Evolutionary conservation across 2,329 filamentous ascomycete species (phyloP).

Genomic region (Xylariaceae sp.): DNA sequence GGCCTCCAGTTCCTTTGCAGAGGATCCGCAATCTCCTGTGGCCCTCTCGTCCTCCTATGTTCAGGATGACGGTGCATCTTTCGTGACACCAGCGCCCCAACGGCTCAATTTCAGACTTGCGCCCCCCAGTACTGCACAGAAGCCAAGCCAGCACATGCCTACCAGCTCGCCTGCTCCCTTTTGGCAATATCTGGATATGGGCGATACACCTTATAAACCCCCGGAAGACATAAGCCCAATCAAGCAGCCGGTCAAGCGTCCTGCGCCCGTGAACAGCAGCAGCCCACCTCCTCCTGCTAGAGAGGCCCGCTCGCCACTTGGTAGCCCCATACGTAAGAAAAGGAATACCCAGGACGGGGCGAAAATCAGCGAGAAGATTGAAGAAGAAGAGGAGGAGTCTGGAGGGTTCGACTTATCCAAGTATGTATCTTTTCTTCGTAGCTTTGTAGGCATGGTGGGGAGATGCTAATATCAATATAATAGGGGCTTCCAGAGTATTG

Average conservation of each 20-base stretch:
- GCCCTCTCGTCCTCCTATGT: constrained; percentile 59
- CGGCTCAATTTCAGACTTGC: constrained; percentile 70
- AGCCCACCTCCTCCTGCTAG: constrained; percentile 51
- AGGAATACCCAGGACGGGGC: constrained; percentile 26
- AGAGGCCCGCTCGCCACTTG: constrained; percentile 46
- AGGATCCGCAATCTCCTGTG: constrained; percentile 53
- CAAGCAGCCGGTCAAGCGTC: constrained; percentile 48
- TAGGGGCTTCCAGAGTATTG: constrained; percentile 63
- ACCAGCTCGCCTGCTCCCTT: constrained; percentile 82
- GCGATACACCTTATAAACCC: constrained; percentile 63
- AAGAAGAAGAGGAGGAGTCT: constrained; percentile 44
- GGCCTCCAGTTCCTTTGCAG: constrained; percentile 42
- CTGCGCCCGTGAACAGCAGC: constrained; percentile 49
- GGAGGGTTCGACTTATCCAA: constrained; percentile 57
- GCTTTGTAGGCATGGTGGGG: neutral
- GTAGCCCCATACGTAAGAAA: constrained; percentile 45
- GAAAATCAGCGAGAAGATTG: constrained; percentile 17
- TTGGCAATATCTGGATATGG: constrained; percentile 80
- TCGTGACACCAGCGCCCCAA: constrained; percentile 69
- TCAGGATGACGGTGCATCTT: constrained; percentile 57
- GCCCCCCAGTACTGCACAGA: constrained; percentile 74
- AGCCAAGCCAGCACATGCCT: constrained; percentile 81
- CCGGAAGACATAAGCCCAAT: constrained; percentile 58
- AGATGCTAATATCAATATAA: constrained; percentile 25
- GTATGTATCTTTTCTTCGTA: constrained; percentile 34